Base-by-base conservation (phyloP, 2,329 filamentous ascomycete genomes). In the Leptographium galeiforme region DNA sequence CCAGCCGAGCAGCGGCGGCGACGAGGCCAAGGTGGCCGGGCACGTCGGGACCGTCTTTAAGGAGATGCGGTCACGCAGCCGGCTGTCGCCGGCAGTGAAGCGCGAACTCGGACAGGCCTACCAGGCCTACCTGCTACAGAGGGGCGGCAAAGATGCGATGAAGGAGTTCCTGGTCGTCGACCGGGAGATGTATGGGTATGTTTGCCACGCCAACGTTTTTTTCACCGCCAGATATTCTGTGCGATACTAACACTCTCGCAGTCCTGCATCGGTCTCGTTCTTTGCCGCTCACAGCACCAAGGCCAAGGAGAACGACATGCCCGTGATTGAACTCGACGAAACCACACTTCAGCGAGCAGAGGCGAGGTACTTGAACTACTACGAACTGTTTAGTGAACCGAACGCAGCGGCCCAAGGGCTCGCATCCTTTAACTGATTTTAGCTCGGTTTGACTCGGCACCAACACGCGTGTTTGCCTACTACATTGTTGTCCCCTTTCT, bases 101-200 rank as follows among this genome's bases (percentile, higher is more conserved):
- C 86, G 84, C 65, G 85, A 89, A 46, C 70, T 98, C 6, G 82
- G 84, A 43, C 78, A 87, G 57, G 72, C 77, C 53, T 98, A 97
- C 67, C 81, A 96, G 73, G 72, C 77, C 13, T 96, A 93, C 63
- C 74, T 98, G 39, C 80, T 95, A 58, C 84, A 94, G 61, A 77
- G 87, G 52, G 90, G 91, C 14, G 83, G 81, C 56, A 87, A 89
- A 65, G 81, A 90, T 36, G 80, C 88, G 2, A 91, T 94, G 71
- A 88, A 89, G 68, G 85, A 90, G 61, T 95, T 90, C 66, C 75
- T 96, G 63, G 72, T 77, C 55, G 72, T 97, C 39, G 91, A 98
- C 64, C 79, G 83, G 45, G 87, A 95, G 66, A 79, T 96, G 56
- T 93, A 94, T 66, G 93, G 93, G 82, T 84, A 71, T 68, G 80